These are phyloP conservation scores for Cryphonectria nitschkei DNA, from an alignment of 2,329 filamentous ascomycete species.

Conservation along the genomic window DNA sequence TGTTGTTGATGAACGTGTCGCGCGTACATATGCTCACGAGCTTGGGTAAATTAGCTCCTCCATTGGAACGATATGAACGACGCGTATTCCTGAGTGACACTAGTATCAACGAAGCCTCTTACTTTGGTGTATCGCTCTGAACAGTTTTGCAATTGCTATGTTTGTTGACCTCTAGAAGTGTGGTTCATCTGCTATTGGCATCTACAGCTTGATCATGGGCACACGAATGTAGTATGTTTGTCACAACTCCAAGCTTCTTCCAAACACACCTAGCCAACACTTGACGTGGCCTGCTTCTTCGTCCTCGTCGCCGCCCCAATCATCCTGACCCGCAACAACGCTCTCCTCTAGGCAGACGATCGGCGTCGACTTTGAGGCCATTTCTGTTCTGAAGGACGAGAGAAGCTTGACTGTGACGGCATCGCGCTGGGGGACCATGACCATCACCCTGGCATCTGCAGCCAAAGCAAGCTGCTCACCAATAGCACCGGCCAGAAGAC, in stretches of 20 bases:
- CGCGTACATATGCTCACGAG: too few relatives aligned
- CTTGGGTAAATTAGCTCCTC: background rate
- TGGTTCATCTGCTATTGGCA: background rate
- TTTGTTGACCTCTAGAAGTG: too few relatives aligned
- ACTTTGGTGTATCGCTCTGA: too few relatives aligned
- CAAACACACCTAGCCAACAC: constrained; percentile 72
- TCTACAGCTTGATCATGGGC: constrained; percentile 20
- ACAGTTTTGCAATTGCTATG: too few relatives aligned
- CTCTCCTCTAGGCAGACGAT: constrained; percentile 62
- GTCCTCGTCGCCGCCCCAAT: constrained; percentile 66
- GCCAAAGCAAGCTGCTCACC: constrained; percentile 64
- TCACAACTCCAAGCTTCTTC: constrained; percentile 22
- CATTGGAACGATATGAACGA: background rate
- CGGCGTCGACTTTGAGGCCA: constrained; percentile 55
- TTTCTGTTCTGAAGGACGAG: constrained; percentile 61
- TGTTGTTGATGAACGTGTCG: background rate
- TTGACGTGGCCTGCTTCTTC: constrained; percentile 47
- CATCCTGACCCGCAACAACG: constrained; percentile 69
- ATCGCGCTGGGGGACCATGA: constrained; percentile 82
- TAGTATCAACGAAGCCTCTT: too few relatives aligned
- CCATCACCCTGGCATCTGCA: constrained; percentile 65
- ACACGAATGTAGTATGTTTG: background rate
- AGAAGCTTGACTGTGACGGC: constrained; percentile 66
- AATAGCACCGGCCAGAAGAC: constrained; percentile 73
- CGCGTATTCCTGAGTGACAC: too few relatives aligned